Evolutionary conservation across 495 filamentous ascomycete species (phyloP), one percentile per base, ranked within the genome.

Genomic region (Aspergillus mulundensis): DNA sequence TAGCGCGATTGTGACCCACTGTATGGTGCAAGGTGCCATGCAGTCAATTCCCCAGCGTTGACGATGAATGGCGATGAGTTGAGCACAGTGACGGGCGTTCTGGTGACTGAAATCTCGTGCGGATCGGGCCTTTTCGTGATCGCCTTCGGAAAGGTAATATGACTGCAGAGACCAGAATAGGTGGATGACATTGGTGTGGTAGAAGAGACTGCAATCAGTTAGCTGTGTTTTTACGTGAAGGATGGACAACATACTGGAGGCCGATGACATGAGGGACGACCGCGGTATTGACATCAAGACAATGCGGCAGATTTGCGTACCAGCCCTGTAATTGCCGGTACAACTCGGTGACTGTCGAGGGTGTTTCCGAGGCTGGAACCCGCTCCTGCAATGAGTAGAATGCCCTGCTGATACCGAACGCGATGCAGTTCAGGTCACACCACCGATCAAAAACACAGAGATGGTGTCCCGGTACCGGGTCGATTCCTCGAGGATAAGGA

Each of bases 1-100:
- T 28, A 71, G 58, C 8, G 62, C 56, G 3, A 68, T 63, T 10
- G 62, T 64, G 21, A 65, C 57, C 62, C 67, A 72, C 19, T 75
- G 70, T n/a, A 67, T 54, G 4, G 61, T 65, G 7, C 56, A 65
- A 1, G 62, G 59, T 7, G 64, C 57, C 56, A 68, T 63, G 23
- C 64, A 61, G 23, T 70, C 64, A n/a, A 65, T 64, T 16, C 68
- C 59, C 66, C 66, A 69, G 42, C 61, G 53, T 5, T 60, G 38
- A 28, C 63, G 68, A 30, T 69, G 66, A 7, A 64, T 52, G 16
- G 40, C 48, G 12, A 70, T 52, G 5, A 68, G 57, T 6, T 61
- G 16, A 16, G 63, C 61, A 10, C 65, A 59, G 5, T 42, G 54
- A 11, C 60, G 58, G 1, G 68, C 68, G 39, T 62, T 63, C 14